Evolutionary conservation across 305 asterid genomes (phyloP), one percentile per base, ranked within the genome.

Genomic region (Plantago lanceolata): DNA sequence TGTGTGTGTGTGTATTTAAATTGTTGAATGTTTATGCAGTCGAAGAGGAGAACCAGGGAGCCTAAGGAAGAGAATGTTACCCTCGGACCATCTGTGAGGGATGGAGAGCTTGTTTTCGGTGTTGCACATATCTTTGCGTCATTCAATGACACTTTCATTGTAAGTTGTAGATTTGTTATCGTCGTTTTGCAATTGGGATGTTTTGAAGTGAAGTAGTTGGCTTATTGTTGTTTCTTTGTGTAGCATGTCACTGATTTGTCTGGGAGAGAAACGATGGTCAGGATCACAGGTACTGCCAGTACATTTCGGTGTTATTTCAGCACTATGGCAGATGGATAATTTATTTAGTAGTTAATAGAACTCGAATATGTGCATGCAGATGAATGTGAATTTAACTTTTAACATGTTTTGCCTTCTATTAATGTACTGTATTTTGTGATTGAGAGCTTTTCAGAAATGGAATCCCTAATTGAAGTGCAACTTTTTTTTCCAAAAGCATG

Each of bases 221-320:
- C 15, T 40, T 40, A 40, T 1, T 40, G 15, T 1, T 40, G 2
- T 7, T 50, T 14, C 16, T 12, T 5, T 19, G 14, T 64, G 65
- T 67, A 72, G 76, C 76, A 72, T 61, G 76, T 72, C 45, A 72
- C 76, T 31, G 76, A 72, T 61, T 66, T 72, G 62, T 72, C 76
- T 35, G 76, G 76, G 19, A 54, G 71, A 35, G 76, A 72, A 66
- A 72, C 76, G 11, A 40, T 72, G 72, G 76, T 72, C 48, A 71
- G 76, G 8, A 66, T 72, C 33, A 72, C 76, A 15, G 76, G 76
- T 72, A 63, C 0, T 12, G 14, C 2, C 17, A 8, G 2, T 16
- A 4, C 33, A 43, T 3, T 9, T 0, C 6, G 11, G 28, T 3
- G n/a, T n/a, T 40, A 15, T 40, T 40, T 11, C 11, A 12, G 9